Evolutionary conservation across 1,139 yeast species (phyloP), one percentile per base, ranked within the genome.

Genomic region (Pichia sp.): DNA sequence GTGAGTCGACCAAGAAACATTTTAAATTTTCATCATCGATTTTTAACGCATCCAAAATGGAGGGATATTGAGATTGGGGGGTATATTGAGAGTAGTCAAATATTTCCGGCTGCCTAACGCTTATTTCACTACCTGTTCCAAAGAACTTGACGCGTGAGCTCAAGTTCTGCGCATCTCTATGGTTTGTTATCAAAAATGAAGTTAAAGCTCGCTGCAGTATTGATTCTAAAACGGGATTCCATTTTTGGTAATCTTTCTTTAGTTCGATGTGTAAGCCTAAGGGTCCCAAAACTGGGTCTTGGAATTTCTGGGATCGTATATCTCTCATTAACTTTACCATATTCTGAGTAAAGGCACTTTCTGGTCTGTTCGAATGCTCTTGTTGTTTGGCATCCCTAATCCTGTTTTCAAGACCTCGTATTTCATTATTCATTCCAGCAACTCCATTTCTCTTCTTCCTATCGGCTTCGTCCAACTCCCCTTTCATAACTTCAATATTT

Each of bases 181-280:
- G 80, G 64, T 79, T 80, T 45, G 78, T 75, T 1, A 89, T 97
- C 41, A 88, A 74, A 67, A 89, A 90, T 0, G 90, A 75, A 47
- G 77, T 81, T 15, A 89, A 68, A 0, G 81, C 70, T 15, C 74
- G 71, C 3, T 75, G 74, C 44, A 84, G 61, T 0, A 74, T 66
- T 0, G 80, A 68, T 62, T 89, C 95, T 13, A 93, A 68, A 4
- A 87, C 67, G 23, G 77, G 77, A 7, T 78, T 72, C 92, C 92
- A 92, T 45, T 75, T 69, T 13, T 75, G 71, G 60, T 71, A 80
- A 19, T 77, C 81, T 1, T 71, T 67, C 61, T 82, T 87, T 15
- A 93, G 73, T 8, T 79, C 75, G 2, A 90, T 75, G 57, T 73
- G 73, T 8, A 75, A 63, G 0, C 97, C 98, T 1, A 92, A 57